Conservation (phyloP, 208 protist species). For the Leishmania arabica region DNA sequence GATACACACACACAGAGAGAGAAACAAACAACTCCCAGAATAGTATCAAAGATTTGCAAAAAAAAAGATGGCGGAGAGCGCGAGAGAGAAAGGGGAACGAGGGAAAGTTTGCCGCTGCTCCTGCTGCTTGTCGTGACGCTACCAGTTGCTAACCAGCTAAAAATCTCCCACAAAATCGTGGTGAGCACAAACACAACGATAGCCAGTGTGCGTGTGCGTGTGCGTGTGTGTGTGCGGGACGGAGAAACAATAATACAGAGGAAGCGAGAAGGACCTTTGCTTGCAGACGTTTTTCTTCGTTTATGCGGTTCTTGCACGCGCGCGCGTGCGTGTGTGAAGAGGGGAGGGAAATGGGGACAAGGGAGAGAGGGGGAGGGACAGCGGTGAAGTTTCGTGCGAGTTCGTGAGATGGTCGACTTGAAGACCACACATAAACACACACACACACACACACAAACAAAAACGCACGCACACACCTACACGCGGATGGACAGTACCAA, state of each 20-base stretch:
- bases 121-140: not conserved
- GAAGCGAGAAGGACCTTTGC: not conserved
- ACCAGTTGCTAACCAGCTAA: not conserved
- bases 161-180: not conserved
- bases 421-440: not conserved
- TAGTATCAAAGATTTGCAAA: no score
- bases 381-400: not conserved
- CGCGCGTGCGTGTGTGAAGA: not conserved
- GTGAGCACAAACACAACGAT: not conserved
- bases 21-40: not conserved
- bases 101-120: not conserved
- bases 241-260: not conserved
- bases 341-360: not conserved
- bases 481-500: not conserved
- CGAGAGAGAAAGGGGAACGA: not conserved
- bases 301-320: not conserved
- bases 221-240: not conserved
- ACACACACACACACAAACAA: not conserved
- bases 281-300: not conserved
- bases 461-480: not conserved
- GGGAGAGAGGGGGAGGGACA: not conserved
- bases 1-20: not conserved
- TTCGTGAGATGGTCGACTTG: not conserved
- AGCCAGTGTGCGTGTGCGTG: slow-evolving; percentile 5
- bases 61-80: not conserved